Percentiles rank a stretch among this genome's conserved stretches.
Conservation (phyloP, 768 basidiomycete genomes). For the Amanita fuliginea region DNA sequence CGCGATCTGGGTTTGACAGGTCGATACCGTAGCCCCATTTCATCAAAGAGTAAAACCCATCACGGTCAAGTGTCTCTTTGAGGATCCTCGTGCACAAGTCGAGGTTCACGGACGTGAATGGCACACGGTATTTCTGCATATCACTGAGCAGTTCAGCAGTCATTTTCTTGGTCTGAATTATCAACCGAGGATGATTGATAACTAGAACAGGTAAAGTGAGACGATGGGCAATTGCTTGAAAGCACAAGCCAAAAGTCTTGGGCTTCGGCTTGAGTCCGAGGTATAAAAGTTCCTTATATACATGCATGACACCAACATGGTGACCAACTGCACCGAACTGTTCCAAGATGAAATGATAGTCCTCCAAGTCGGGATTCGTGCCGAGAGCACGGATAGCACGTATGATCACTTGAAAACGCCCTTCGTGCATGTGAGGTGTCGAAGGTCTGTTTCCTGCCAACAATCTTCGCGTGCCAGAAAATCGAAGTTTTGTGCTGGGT, state of each 20-base stretch:
- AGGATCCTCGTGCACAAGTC: constrained; percentile 62
- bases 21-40: constrained; percentile 70
- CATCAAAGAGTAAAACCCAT: constrained; percentile 48
- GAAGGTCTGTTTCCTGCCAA: constrained; percentile 23
- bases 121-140: constrained; percentile 39
- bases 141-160: constrained; percentile 42
- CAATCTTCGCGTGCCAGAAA: constrained; percentile 29
- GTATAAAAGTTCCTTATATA: constrained; percentile 47
- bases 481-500: constrained; percentile 31
- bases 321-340: constrained; percentile 76
- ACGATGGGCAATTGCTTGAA: constrained; percentile 65
- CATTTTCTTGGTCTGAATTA: constrained; percentile 32
- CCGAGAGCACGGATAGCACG: constrained; percentile 55
- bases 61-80: constrained; percentile 48
- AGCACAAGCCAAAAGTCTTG: constrained; percentile 50
- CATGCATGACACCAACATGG: constrained; percentile 42
- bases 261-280: constrained; percentile 33
- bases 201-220: constrained; percentile 46
- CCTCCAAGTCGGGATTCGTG: constrained; percentile 37
- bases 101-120: constrained; percentile 47
- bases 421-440: constrained; percentile 47
- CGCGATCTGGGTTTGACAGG: constrained; percentile 59
- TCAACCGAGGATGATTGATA: constrained; percentile 20
- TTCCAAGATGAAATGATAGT: constrained; percentile 66
- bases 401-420: constrained; percentile 56